Evolutionary conservation across 2,329 filamentous ascomycete genomes (phyloP).

Genomic region (Ceratocystis diversiconidia): DNA sequence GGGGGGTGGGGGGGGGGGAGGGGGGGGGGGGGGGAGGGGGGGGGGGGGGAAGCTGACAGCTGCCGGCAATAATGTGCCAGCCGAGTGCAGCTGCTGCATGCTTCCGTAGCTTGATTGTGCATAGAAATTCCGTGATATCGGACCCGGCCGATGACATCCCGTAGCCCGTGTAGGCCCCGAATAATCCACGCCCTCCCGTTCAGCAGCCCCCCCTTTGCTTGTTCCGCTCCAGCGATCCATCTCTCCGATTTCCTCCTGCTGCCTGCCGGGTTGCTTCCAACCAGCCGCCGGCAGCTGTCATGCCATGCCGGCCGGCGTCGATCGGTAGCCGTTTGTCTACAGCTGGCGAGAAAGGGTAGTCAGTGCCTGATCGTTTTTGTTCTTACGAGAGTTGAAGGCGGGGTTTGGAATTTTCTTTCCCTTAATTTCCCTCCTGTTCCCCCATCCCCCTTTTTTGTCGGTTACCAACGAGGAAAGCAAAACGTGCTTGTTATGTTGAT

Average conservation of each 20-base stretch:
- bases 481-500: background rate
- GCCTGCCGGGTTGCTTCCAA: background rate
- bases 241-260: background rate
- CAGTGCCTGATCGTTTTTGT: background rate
- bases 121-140: too few relatives aligned
- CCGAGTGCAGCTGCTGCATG: background rate
- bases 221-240: background rate
- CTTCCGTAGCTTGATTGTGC: background rate
- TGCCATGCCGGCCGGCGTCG: background rate
- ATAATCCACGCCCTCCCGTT: too few relatives aligned
- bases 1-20: too few relatives aligned
- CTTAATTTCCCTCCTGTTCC: background rate
- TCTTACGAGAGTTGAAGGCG: background rate
- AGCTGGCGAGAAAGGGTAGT: background rate
- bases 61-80: background rate
- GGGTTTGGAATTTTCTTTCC: background rate
- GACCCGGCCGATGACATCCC: too few relatives aligned
- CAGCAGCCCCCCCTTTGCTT: background rate
- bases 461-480: background rate
- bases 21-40: too few relatives aligned
- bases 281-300: constrained; percentile 7
- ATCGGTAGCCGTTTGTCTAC: background rate
- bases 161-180: too few relatives aligned
- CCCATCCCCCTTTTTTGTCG: background rate
- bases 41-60: background rate